Percentiles rank a stretch among this genome's conserved stretches.
These are phyloP conservation scores for Pseudocercospora eumusae DNA, from an alignment of 2,329 filamentous ascomycete species.

Conservation along the genomic window DNA sequence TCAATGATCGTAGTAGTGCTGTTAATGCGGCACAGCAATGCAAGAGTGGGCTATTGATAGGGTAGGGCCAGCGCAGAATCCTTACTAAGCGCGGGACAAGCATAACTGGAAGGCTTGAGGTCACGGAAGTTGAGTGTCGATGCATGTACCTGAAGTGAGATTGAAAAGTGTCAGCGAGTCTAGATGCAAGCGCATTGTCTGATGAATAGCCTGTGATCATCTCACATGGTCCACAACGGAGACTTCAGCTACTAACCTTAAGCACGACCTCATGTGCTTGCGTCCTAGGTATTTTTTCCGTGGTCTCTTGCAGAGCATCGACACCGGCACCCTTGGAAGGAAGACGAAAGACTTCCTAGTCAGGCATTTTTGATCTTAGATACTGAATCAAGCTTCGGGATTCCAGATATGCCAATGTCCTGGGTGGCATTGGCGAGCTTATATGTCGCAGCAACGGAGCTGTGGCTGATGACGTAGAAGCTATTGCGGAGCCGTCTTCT, in stretches of 20 bases:
- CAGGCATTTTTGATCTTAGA: conserved; percentile 20
- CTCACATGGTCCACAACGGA: neutral
- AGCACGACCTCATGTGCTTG: conserved; percentile 50
- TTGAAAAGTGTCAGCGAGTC: neutral
- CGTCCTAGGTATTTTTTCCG: conserved; percentile 32
- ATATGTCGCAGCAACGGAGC: conserved; percentile 3
- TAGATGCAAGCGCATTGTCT: neutral
- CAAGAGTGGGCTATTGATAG: too few relatives aligned
- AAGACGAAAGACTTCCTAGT: conserved; percentile 22
- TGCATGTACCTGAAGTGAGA: conserved; percentile 45
- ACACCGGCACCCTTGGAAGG: conserved; percentile 26
- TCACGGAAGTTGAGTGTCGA: conserved; percentile 54
- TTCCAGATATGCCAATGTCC: conserved; percentile 9
- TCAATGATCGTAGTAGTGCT: too few relatives aligned
- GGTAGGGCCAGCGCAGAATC: too few relatives aligned
- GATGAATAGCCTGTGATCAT: neutral
- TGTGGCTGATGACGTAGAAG: conserved; percentile 2
- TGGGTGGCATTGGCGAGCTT: conserved; percentile 5
- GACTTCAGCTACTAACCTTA: conserved; percentile 39
- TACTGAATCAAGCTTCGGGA: neutral
- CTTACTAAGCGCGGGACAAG: too few relatives aligned
- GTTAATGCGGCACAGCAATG: too few relatives aligned
- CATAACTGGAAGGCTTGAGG: conserved; percentile 21
- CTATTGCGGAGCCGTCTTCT: neutral
- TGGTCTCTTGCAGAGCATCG: conserved; percentile 18